These are phyloP conservation scores for Lactarius hatsudake DNA, from an alignment of 768 basidiomycete genomes.

Conservation along the genomic window DNA sequence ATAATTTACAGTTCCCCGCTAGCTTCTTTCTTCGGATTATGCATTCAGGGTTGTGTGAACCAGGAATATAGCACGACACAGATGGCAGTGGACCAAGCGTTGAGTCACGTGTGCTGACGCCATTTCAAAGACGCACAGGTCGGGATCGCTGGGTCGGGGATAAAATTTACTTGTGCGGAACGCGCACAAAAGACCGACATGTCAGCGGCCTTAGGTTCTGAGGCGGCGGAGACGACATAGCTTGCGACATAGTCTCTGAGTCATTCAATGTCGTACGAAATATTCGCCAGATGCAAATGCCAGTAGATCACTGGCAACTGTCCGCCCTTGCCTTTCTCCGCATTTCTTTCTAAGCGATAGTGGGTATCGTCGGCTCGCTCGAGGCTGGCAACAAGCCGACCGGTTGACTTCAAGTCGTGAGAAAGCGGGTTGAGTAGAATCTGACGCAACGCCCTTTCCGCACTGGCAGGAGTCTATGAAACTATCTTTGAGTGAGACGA, in stretches of 20 bases:
- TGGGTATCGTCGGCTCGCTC: background rate
- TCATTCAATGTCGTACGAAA: background rate
- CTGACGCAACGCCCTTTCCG: background rate
- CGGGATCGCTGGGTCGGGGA: background rate
- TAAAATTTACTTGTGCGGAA: background rate
- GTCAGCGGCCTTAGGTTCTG: background rate
- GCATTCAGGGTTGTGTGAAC: constrained; percentile 12
- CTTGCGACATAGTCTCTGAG: no score
- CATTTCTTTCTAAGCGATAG: background rate
- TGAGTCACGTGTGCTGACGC: background rate
- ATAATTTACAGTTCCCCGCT: constrained; percentile 10
- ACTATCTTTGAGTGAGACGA: background rate
- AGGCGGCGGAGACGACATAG: background rate
- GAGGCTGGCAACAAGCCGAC: background rate
- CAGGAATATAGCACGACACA: background rate
- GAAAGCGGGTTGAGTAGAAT: background rate
- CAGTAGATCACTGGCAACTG: no score
- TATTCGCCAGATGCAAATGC: background rate
- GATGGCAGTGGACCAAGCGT: background rate
- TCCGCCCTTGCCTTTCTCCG: no score
- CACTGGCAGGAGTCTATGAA: background rate
- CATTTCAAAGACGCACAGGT: background rate
- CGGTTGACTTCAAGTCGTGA: background rate
- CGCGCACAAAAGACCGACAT: no score
- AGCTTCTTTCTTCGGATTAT: constrained; percentile 6